These are phyloP conservation scores for Domatiomyces catenatus DNA, from an alignment of 2,329 filamentous ascomycete species.

Conservation along the genomic window DNA sequence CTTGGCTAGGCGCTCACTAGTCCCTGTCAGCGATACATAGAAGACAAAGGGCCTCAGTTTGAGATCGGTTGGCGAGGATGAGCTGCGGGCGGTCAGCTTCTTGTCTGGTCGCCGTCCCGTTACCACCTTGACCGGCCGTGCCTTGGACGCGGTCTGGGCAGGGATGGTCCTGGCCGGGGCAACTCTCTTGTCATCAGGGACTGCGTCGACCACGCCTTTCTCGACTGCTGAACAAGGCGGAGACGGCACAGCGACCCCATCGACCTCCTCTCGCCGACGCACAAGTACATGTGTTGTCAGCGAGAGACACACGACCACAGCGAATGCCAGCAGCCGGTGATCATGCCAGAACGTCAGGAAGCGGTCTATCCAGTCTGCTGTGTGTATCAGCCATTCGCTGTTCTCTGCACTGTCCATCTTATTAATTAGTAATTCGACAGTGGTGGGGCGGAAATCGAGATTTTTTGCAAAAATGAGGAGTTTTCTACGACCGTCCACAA, in stretches of 20 bases:
- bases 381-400: slow-evolving; percentile 9
- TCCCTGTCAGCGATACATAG: slow-evolving; percentile 76
- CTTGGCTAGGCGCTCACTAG: slow-evolving; percentile 59
- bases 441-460: background rate
- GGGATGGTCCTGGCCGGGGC: background rate
- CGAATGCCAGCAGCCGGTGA: slow-evolving; percentile 6
- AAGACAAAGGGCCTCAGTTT: slow-evolving; percentile 57
- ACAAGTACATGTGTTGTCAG: slow-evolving; percentile 6
- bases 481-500: no score
- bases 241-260: background rate
- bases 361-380: slow-evolving; percentile 15
- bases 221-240: background rate
- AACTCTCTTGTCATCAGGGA: slow-evolving; percentile 1
- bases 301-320: slow-evolving; percentile 3
- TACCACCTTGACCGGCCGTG: slow-evolving; percentile 9
- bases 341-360: slow-evolving; percentile 14
- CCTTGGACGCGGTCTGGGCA: background rate
- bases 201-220: background rate
- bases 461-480: no score
- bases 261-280: slow-evolving; percentile 1
- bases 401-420: slow-evolving; percentile 14
- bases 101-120: slow-evolving; percentile 13
- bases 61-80: slow-evolving; percentile 1
- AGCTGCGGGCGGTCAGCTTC: background rate
- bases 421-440: background rate